Base-by-base conservation (phyloP, 768 basidiomycete genomes). In the Amanita polypyramis region DNA sequence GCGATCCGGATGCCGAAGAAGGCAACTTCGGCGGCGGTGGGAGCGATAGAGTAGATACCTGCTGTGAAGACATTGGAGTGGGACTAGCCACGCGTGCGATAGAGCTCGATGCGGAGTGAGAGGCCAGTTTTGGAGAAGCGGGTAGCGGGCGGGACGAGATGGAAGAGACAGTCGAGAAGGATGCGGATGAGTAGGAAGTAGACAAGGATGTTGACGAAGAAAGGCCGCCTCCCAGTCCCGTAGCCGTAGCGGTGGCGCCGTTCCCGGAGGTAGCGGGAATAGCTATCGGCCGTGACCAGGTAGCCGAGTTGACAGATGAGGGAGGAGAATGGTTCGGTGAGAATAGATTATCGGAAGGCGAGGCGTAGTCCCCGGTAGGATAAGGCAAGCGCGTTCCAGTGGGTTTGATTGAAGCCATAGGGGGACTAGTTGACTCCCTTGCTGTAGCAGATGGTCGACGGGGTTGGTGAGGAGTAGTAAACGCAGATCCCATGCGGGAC, bases 301-400 rank as follows among this genome's bases (percentile, higher is more conserved):
- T 71, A 2, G 77, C 69, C 6, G 80, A 75, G 39, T 60, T 71
- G n/a, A 79, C 62, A 2, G 79, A 75, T 2, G 77, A 71, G 10
- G 77, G 69, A 1, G 76, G 69, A 2, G 73, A 75, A 30, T 62
- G 63, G 2, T 68, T 56, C 8, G 72, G 68, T 0, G 70, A 70
- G 55, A 70, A 68, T 5, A 66, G 54, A 37, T 43, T 44, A 37
- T 79, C 75, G 0, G 78, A 65, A 0, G 83, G 83, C 8, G 80
- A 79, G 4, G 85, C 70, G 51, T 92, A 91, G 55, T 92, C 89
- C 3, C 88, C 89, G 2, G 81, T 80, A 14, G 88, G 88, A 53
- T 91, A 90, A 19, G 88, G 86, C 12, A 89, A 67, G 30, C 85
- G 76, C 29, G 77, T 80, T 14, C 64, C 71, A 25, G 66, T 58